A percentile compares a stretch with the other conserved stretches of the same genome.
Evolutionary conservation across 495 filamentous ascomycete genomes (phyloP).

Genomic region (Clohesyomyces aquaticus): DNA sequence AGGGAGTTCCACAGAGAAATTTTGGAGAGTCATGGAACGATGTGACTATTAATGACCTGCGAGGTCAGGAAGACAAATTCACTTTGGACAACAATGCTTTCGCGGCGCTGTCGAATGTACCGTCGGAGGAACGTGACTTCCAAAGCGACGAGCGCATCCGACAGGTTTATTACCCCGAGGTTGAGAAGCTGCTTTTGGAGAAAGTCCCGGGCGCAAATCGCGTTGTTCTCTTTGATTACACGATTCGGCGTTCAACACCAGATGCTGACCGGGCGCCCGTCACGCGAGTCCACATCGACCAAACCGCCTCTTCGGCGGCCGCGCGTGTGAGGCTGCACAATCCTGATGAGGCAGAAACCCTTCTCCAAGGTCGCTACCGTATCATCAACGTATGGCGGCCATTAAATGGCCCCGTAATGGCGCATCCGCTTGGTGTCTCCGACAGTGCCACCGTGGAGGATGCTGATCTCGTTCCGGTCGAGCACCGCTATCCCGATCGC

Average conservation of each 20-base stretch:
- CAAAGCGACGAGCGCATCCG: conserved; percentile 65
- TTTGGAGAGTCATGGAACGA: conserved; percentile 51
- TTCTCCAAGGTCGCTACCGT: conserved; percentile 67
- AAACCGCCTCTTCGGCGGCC: conserved; percentile 66
- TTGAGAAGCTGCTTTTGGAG: conserved; percentile 65
- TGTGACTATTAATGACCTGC: conserved; percentile 68
- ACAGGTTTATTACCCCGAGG: conserved; percentile 79
- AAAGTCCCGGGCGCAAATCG: conserved; percentile 63
- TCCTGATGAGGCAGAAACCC: conserved; percentile 57
- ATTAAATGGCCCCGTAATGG: conserved; percentile 71
- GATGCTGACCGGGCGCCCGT: conserved; percentile 66
- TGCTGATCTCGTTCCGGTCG: conserved; percentile 68
- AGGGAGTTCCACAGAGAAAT: conserved; percentile 66
- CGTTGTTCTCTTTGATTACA: conserved; percentile 87
- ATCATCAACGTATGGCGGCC: conserved; percentile 91
- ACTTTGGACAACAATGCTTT: conserved; percentile 77
- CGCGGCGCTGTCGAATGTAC: conserved; percentile 56
- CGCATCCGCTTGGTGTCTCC: conserved; percentile 72
- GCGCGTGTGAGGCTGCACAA: conserved; percentile 70
- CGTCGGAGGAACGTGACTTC: conserved; percentile 63
- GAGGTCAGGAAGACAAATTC: conserved; percentile 64
- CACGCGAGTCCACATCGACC: conserved; percentile 77
- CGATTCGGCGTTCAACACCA: conserved; percentile 67
- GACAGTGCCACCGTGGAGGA: conserved; percentile 62
- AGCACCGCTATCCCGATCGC: conserved; percentile 75